Conservation (phyloP, 2,329 filamentous ascomycete species). For the Penicillium brevicompactum region DNA sequence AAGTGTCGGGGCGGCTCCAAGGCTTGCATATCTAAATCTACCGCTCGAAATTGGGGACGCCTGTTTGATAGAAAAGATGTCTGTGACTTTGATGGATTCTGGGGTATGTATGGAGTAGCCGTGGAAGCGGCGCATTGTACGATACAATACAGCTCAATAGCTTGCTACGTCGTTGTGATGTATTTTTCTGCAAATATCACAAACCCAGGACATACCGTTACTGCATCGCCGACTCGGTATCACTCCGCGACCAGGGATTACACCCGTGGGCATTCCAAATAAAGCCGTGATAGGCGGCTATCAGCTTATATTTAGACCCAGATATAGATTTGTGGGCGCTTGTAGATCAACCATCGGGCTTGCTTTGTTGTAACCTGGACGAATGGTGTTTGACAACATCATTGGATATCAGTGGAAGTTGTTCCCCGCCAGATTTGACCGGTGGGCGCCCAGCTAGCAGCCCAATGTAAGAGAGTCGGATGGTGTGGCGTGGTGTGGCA, state of each 20-base stretch:
- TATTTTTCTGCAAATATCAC: slow-evolving; percentile 6
- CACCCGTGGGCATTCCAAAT: slow-evolving; percentile 1
- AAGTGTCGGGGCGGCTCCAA: too few relatives aligned
- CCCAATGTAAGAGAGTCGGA: not conserved
- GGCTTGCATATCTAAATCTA: too few relatives aligned
- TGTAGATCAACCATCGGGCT: slow-evolving; percentile 7
- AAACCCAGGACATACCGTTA: not conserved
- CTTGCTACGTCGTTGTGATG: not conserved
- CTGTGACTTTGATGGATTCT: too few relatives aligned
- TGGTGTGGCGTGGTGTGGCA: slow-evolving; percentile 1
- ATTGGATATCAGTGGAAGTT: slow-evolving; percentile 14
- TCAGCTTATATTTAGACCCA: not conserved
- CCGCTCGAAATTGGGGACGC: too few relatives aligned
- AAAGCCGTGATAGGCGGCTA: slow-evolving; percentile 9
- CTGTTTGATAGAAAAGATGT: too few relatives aligned
- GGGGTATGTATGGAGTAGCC: too few relatives aligned
- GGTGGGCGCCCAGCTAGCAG: not conserved
- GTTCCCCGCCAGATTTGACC: slow-evolving; percentile 1
- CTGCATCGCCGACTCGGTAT: not conserved
- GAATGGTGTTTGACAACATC: slow-evolving; percentile 4
- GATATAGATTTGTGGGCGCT: not conserved
- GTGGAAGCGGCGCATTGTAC: not conserved
- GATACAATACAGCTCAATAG: not conserved
- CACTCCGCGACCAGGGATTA: not conserved
- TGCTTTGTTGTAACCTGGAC: slow-evolving; percentile 3